Evolutionary conservation across 495 filamentous ascomycete species (phyloP), one percentile per base, ranked within the genome.

Genomic region (Podospora australis): DNA sequence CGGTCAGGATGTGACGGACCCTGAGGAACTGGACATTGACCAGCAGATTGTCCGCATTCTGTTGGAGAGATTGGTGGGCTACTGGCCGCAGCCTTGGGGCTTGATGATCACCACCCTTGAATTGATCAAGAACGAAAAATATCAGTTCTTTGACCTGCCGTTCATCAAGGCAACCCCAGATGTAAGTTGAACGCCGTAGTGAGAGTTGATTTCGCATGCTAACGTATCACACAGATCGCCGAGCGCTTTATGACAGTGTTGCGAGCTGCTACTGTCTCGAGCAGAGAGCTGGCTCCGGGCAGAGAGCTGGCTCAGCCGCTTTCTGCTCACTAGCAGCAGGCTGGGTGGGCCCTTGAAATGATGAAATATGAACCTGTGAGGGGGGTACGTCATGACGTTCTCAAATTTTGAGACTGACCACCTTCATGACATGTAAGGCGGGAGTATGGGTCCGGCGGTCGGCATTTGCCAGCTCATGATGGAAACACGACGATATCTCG

Each of bases 11-110:
- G 70, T 82, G 42, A 75, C 79, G 38, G 88, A 94, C 60, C 79
- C 83, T 25, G 83, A 90, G 57, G 84, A 88, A 59, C 77, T 76
- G 2, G 87, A 92, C 46, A 82, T 96, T 42, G 84, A 89, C 23
- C 83, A 97, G 67, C 87, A 94, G 64, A 87, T 97, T 52, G 86
- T 87, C 35, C 80, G 90, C 20, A 81, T 96, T 35, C 68, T 97
- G 35, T 66, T 96, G 4, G 92, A 99, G 71, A 78, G 92, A 30
- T 68, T 96, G 40, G 80, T 91, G 42, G 88, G 90, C 14, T 88
- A 87, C 64, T 88, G 90, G 62, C 92, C 92, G 24, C 94, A 97
- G 63, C 90, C 92, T 11, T 99, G 92, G 92, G 92, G 92, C 13
- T 67, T 97, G 32, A 87, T 96, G 64, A 83, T 95, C 48, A 95